Conservation (phyloP, 495 filamentous ascomycete species). For the Neurospora sp. region DNA sequence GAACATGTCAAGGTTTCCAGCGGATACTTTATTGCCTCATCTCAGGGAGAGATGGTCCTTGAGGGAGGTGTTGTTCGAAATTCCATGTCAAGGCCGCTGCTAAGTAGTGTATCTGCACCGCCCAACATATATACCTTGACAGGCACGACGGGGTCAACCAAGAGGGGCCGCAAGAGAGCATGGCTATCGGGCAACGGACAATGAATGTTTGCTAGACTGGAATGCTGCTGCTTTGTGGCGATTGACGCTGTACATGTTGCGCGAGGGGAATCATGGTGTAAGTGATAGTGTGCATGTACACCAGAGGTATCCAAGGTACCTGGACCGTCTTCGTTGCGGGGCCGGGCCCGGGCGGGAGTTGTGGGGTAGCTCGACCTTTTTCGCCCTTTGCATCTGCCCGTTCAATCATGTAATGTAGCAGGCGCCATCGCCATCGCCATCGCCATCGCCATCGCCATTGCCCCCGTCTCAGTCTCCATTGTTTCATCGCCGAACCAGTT, state of each 20-base stretch:
- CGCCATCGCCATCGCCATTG: background rate
- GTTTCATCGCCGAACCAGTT: background rate
- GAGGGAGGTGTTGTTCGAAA: background rate
- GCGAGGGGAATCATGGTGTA: background rate
- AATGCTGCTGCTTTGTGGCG: background rate
- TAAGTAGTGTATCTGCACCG: background rate
- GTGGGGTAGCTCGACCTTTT: background rate
- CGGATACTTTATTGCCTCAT: background rate
- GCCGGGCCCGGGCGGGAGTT: background rate
- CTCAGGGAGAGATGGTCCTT: background rate
- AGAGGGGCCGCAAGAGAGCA: background rate
- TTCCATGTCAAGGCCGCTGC: background rate
- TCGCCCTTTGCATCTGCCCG: background rate
- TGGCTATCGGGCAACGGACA: background rate
- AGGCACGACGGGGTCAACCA: background rate
- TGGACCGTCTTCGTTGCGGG: background rate
- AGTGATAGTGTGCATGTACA: background rate
- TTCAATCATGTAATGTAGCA: background rate
- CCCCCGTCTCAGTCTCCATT: background rate
- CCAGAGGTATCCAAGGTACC: background rate
- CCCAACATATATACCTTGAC: background rate
- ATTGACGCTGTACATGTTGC: background rate
- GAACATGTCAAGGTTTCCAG: background rate
- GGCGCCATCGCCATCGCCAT: background rate
- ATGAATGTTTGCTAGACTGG: background rate